phyloP scores from a whole-genome alignment of 352 stramenopile genomes.

The Pythium angustatum region DNA sequence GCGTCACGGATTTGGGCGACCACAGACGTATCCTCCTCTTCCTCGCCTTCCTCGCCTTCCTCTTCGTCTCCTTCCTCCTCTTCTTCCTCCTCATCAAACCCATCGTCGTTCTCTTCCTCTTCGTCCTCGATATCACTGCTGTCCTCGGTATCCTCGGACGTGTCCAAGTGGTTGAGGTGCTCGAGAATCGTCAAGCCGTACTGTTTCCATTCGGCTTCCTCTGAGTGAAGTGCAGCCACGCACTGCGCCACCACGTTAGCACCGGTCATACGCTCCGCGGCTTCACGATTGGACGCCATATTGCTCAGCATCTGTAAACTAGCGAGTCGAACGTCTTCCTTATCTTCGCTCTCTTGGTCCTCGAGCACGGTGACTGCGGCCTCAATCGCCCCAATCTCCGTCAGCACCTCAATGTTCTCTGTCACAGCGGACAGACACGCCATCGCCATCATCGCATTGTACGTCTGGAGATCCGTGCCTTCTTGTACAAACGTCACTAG shows the following conservation, averaged over 20 bases:
- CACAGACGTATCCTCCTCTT: too few species aligned
- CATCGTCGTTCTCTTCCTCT: too few species aligned
- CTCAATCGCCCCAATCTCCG: conserved; percentile 4
- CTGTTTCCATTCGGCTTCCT: neutral
- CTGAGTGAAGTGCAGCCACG: neutral
- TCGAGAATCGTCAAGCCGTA: neutral
- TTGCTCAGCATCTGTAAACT: conserved; percentile 1
- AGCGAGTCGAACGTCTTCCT: too few species aligned
- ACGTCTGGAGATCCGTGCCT: neutral
- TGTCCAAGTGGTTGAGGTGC: neutral
- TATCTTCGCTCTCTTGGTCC: too few species aligned
- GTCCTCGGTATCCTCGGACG: neutral
- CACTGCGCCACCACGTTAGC: neutral
- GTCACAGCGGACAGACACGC: neutral
- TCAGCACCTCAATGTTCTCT: neutral
- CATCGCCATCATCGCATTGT: neutral
- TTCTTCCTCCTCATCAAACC: too few species aligned
- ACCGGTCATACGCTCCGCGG: neutral
- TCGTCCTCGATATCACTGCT: neutral
- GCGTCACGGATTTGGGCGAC: too few species aligned
- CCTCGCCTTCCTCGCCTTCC: too few species aligned
- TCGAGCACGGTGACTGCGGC: neutral
- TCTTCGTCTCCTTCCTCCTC: too few species aligned
- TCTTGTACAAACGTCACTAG: neutral
- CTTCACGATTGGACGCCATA: neutral